phyloP scores from a whole-genome alignment of 495 filamentous ascomycete species.

The Xylaria flabelliformis region DNA sequence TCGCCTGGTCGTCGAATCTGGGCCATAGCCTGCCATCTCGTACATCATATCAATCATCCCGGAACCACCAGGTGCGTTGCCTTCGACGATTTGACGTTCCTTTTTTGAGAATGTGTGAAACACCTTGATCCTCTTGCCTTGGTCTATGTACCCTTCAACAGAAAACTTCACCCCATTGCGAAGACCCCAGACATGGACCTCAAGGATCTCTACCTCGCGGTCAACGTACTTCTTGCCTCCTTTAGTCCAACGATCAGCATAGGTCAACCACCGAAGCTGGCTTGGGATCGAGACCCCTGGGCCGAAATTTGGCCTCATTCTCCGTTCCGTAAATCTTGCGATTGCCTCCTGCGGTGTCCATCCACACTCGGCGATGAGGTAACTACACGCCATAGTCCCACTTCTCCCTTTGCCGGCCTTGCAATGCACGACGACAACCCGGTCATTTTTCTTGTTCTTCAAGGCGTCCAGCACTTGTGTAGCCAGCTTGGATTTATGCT shows the following conservation, averaged over 20 bases:
- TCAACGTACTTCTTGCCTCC: conserved; percentile 82
- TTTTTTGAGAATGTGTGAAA: conserved; percentile 79
- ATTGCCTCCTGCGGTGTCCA: conserved; percentile 83
- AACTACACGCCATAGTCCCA: conserved; percentile 85
- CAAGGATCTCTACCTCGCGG: conserved; percentile 79
- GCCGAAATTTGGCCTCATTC: conserved; percentile 90
- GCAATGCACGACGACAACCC: conserved; percentile 92
- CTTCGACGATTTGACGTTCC: conserved; percentile 77
- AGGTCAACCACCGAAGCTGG: conserved; percentile 86
- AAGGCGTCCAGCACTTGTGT: conserved; percentile 30
- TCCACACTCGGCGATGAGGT: conserved; percentile 87
- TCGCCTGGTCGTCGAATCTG: conserved; percentile 22
- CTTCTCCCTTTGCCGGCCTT: conserved; percentile 96
- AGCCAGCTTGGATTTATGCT: conserved; percentile 35
- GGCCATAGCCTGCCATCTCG: conserved; percentile 58
- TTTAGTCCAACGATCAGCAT: conserved; percentile 83
- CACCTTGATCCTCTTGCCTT: conserved; percentile 83
- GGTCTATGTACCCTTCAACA: conserved; percentile 84
- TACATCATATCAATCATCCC: conserved; percentile 57
- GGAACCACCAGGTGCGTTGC: conserved; percentile 53
- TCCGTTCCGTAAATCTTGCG: conserved; percentile 79
- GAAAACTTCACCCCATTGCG: conserved; percentile 85
- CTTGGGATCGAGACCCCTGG: conserved; percentile 91
- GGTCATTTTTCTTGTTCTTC: conserved; percentile 44
- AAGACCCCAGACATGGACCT: conserved; percentile 90